phyloP scores from a whole-genome alignment of 1,284 basidiomycete species.

The Ceratobasidium sp. region DNA sequence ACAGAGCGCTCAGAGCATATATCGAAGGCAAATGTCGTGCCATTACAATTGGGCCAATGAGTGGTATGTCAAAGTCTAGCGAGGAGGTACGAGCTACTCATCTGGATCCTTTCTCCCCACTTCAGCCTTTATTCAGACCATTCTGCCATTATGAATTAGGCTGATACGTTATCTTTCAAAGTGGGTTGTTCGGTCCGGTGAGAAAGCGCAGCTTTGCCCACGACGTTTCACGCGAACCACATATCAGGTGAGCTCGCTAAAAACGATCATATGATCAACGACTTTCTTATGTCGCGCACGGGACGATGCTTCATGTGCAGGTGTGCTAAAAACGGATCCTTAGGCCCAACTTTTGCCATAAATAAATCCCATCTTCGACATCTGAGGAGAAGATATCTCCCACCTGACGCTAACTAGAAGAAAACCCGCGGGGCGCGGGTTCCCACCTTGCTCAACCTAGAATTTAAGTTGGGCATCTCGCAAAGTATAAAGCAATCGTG shows the following conservation, averaged over 20 bases:
- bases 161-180: too few relatives aligned
- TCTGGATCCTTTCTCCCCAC: background rate
- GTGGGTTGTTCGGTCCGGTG: too few relatives aligned
- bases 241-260: background rate
- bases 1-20: constrained; percentile 12
- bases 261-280: constrained; percentile 2
- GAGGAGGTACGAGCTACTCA: background rate
- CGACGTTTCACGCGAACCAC: background rate
- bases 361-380: background rate
- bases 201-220: too few relatives aligned
- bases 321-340: background rate
- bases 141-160: background rate
- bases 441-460: too few relatives aligned
- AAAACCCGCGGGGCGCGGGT: too few relatives aligned
- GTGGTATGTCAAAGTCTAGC: too few relatives aligned
- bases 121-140: background rate
- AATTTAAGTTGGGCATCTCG: too few relatives aligned
- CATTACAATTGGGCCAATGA: too few relatives aligned
- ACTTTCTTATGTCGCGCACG: background rate
- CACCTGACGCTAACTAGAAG: too few relatives aligned
- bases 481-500: too few relatives aligned
- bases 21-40: background rate
- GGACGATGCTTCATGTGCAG: background rate
- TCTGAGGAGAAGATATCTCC: background rate
- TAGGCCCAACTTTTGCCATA: background rate